Evolutionary conservation across 2,329 filamentous ascomycete species (phyloP).

Genomic region (Scytalidium sp.): DNA sequence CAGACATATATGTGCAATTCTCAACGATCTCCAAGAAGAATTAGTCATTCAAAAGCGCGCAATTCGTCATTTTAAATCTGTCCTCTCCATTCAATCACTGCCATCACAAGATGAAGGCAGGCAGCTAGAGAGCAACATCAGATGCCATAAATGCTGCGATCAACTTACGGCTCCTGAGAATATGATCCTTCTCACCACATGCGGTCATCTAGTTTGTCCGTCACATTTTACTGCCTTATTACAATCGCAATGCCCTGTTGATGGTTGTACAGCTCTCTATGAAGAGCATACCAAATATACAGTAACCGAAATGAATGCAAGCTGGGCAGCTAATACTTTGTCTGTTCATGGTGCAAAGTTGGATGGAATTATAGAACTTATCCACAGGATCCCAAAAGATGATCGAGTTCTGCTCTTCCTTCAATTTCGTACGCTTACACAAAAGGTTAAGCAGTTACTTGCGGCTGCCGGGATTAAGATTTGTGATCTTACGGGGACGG

Average conservation of each 20-base stretch:
- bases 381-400: slow-evolving; percentile 32
- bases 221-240: slow-evolving; percentile 27
- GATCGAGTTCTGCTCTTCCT: slow-evolving; percentile 57
- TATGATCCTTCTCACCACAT: slow-evolving; percentile 41
- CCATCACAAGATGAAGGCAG: slow-evolving; percentile 7
- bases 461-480: slow-evolving; percentile 26
- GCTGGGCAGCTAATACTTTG: slow-evolving; percentile 38
- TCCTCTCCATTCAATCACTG: not conserved
- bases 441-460: slow-evolving; percentile 32
- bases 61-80: not conserved
- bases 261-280: slow-evolving; percentile 37
- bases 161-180: slow-evolving; percentile 9
- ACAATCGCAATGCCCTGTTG: slow-evolving; percentile 34
- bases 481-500: slow-evolving; percentile 32
- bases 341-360: slow-evolving; percentile 43
- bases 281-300: slow-evolving; percentile 35
- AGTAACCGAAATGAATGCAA: slow-evolving; percentile 45
- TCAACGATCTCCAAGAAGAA: not conserved
- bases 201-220: slow-evolving; percentile 49
- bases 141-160: not conserved
- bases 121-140: slow-evolving; percentile 14
- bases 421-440: slow-evolving; percentile 44
- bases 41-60: not conserved
- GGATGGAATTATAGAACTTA: slow-evolving; percentile 39
- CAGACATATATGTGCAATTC: not conserved